A percentile compares a stretch with the other conserved stretches of the same genome.
phyloP scores from a whole-genome alignment of 257 asterid genomes.

The Ilex aquifolium region DNA sequence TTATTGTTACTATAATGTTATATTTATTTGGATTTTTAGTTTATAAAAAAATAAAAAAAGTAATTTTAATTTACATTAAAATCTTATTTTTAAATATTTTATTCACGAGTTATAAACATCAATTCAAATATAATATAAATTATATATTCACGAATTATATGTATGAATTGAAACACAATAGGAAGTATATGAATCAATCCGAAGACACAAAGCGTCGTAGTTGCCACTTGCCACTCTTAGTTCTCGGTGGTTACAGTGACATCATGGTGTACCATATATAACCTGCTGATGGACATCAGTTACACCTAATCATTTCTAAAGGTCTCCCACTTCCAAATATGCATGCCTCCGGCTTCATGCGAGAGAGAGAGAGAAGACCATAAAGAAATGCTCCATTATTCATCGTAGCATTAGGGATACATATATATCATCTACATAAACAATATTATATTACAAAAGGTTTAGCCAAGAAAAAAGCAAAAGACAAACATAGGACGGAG shows the following conservation, averaged over 20 bases:
- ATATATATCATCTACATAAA: slow-evolving; percentile 7
- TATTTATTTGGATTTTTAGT: too few relatives aligned
- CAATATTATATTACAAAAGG: slow-evolving; percentile 10
- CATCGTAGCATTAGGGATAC: slow-evolving; percentile 18
- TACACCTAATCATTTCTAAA: slow-evolving; percentile 18
- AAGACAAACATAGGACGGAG: slow-evolving; percentile 34
- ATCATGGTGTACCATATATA: too few relatives aligned
- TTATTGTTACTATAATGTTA: too few relatives aligned
- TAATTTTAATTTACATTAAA: too few relatives aligned
- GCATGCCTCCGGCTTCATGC: slow-evolving; percentile 32
- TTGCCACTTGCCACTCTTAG: too few relatives aligned
- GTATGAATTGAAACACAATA: background rate
- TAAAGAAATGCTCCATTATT: slow-evolving; percentile 24
- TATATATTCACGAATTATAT: too few relatives aligned
- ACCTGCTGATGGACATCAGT: slow-evolving; percentile 14
- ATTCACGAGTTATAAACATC: too few relatives aligned
- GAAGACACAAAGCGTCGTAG: too few relatives aligned
- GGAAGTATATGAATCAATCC: slow-evolving; percentile 9
- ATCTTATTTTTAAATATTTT: too few relatives aligned
- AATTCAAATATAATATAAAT: too few relatives aligned
- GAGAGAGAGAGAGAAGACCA: slow-evolving; percentile 24
- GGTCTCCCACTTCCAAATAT: slow-evolving; percentile 35
- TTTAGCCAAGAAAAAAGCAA: slow-evolving; percentile 19
- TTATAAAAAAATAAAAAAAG: too few relatives aligned
- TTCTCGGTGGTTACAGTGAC: too few relatives aligned